Percentiles rank a stretch among this genome's conserved stretches.
Conservation (phyloP, 257 asterid genomes). For the Voacanga thouarsii region DNA sequence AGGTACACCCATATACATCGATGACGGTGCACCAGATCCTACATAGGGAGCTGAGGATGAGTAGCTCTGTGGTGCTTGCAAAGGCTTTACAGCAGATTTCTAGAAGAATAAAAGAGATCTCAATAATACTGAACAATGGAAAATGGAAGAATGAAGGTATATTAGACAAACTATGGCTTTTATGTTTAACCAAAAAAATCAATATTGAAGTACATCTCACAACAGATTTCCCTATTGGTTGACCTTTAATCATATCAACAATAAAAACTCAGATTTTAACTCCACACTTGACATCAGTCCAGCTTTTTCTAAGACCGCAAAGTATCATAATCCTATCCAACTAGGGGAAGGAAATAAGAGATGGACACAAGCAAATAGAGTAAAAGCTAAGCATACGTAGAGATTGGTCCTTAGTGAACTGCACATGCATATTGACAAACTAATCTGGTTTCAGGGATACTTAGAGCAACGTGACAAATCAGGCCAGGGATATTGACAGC, state of each 20-base stretch:
- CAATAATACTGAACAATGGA: conserved; percentile 5
- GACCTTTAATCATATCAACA: neutral
- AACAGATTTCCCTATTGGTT: neutral
- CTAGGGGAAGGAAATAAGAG: neutral
- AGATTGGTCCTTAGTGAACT: neutral
- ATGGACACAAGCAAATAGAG: neutral
- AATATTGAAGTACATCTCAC: neutral
- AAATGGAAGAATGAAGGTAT: neutral
- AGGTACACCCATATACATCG: conserved; percentile 75
- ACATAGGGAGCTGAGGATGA: conserved; percentile 58
- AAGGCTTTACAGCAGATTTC: conserved; percentile 64
- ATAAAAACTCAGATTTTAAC: neutral
- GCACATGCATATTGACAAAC: neutral
- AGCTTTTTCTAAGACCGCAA: neutral
- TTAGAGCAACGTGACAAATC: neutral
- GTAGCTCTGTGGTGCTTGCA: conserved; percentile 66
- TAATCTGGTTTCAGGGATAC: neutral
- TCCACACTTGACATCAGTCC: neutral
- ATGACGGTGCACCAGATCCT: conserved; percentile 70
- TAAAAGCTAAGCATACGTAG: neutral
- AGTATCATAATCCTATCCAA: neutral
- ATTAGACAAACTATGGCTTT: neutral
- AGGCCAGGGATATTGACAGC: too few relatives aligned
- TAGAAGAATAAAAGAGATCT: conserved; percentile 28
- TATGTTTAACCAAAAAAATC: neutral